Conservation (phyloP, 176 grass and related monocot genomes). For the Pontederia crassipes region DNA sequence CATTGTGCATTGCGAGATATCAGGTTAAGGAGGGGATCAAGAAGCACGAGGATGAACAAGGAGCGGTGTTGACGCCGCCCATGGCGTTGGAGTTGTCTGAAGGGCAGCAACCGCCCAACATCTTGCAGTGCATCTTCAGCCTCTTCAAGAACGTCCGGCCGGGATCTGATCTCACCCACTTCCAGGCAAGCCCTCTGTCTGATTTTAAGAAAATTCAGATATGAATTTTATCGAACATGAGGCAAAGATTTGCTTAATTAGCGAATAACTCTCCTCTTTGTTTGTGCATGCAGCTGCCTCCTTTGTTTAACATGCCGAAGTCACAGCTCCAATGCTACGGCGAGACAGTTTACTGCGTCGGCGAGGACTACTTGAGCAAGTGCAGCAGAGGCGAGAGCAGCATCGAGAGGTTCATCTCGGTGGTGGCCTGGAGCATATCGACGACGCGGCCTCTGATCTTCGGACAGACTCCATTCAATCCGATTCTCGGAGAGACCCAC, state of each 20-base stretch:
- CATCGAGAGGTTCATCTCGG: slow-evolving; percentile 47
- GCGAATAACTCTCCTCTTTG: too few relatives aligned
- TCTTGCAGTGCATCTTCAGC: slow-evolving; percentile 55
- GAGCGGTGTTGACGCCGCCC: slow-evolving; percentile 30
- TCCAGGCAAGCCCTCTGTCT: slow-evolving; percentile 34
- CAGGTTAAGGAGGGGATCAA: too few relatives aligned
- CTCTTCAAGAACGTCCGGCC: slow-evolving; percentile 69
- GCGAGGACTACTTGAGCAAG: slow-evolving; percentile 38
- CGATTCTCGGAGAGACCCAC: slow-evolving; percentile 86
- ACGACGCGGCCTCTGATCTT: slow-evolving; percentile 84
- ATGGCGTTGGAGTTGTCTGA: slow-evolving; percentile 56
- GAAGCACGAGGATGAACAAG: too few relatives aligned
- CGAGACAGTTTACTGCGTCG: slow-evolving; percentile 67
- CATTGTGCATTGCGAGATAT: too few relatives aligned
- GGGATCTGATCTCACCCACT: slow-evolving; percentile 72
- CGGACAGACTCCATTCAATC: slow-evolving; percentile 86
- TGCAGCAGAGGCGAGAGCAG: slow-evolving; percentile 32
- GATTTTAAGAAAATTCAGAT: too few relatives aligned
- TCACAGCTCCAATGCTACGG: slow-evolving; percentile 93
- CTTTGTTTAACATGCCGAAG: slow-evolving; percentile 94
- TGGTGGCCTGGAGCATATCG: slow-evolving; percentile 84
- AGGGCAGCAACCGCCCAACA: slow-evolving; percentile 45
- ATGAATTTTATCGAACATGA: too few relatives aligned
- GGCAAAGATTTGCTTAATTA: too few relatives aligned
- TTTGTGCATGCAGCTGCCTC: slow-evolving; percentile 41